phyloP scores from a whole-genome alignment of 2,329 filamentous ascomycete species.

The Apiospora koreana region DNA sequence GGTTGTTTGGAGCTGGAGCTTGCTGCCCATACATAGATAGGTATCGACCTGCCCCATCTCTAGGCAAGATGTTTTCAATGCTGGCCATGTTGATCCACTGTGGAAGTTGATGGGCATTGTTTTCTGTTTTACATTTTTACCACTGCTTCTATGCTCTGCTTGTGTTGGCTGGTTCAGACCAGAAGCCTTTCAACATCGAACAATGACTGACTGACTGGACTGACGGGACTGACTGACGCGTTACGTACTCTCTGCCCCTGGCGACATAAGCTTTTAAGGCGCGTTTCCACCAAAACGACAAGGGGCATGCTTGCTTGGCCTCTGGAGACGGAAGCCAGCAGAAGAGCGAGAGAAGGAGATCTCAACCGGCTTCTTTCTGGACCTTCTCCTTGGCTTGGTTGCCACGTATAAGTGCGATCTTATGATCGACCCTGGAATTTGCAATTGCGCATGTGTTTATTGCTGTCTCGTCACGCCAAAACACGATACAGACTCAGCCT shows the following conservation, averaged over 20 bases:
- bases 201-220: too few relatives aligned
- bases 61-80: not conserved
- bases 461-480: not conserved
- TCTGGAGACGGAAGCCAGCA: not conserved
- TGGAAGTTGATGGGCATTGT: not conserved
- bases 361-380: not conserved
- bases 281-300: not conserved
- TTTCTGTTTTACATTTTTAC: not conserved
- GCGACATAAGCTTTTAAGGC: slow-evolving; percentile 6
- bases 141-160: not conserved
- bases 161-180: not conserved
- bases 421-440: not conserved
- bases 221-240: not conserved
- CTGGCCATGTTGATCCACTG: not conserved
- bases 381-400: not conserved
- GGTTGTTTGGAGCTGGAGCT: not conserved
- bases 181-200: too few relatives aligned
- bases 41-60: not conserved
- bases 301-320: slow-evolving; percentile 2
- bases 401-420: not conserved
- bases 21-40: not conserved
- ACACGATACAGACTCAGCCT: slow-evolving; percentile 8
- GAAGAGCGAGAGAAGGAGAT: not conserved
- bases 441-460: not conserved
- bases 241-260: not conserved